Evolutionary conservation across 495 filamentous ascomycete genomes (phyloP).

Genomic region (Staphylotrichum longicolle): DNA sequence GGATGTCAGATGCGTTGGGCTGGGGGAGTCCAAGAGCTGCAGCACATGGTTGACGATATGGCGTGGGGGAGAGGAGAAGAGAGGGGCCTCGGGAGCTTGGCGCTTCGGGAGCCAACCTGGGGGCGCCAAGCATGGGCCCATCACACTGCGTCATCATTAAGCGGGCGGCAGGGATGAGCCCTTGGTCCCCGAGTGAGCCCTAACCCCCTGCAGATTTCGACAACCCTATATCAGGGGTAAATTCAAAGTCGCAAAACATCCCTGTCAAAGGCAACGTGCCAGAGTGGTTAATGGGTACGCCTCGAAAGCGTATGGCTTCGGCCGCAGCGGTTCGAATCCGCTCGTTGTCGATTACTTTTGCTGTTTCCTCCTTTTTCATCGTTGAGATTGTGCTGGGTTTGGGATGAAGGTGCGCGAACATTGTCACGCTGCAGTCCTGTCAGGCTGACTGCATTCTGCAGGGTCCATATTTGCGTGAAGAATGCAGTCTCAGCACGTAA

Average conservation of each 20-base stretch:
- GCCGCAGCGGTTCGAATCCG: conserved; percentile 51
- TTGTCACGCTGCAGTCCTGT: neutral
- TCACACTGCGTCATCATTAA: conserved; percentile 14
- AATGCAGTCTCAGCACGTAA: neutral
- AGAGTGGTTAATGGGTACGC: conserved; percentile 55
- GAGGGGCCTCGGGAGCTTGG: conserved; percentile 11
- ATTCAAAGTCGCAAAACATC: neutral
- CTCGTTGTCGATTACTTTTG: conserved; percentile 33
- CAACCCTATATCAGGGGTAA: too few species aligned
- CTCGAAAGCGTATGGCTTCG: conserved; percentile 56
- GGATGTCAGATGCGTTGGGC: neutral
- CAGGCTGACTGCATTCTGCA: neutral
- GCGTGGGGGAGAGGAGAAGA: neutral
- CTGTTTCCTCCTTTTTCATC: neutral
- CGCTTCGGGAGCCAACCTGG: conserved; percentile 3
- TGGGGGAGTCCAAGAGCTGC: neutral
- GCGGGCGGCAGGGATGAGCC: neutral
- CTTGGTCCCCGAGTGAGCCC: neutral
- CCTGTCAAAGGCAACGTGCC: conserved; percentile 39
- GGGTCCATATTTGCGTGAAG: too few species aligned
- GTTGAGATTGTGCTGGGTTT: neutral
- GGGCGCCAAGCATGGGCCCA: conserved; percentile 11
- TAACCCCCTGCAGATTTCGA: conserved; percentile 11
- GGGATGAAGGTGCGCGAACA: too few species aligned
- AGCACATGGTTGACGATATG: neutral